Conservation (phyloP, 2,329 filamentous ascomycete genomes). For the Sphaerulina populicola region DNA sequence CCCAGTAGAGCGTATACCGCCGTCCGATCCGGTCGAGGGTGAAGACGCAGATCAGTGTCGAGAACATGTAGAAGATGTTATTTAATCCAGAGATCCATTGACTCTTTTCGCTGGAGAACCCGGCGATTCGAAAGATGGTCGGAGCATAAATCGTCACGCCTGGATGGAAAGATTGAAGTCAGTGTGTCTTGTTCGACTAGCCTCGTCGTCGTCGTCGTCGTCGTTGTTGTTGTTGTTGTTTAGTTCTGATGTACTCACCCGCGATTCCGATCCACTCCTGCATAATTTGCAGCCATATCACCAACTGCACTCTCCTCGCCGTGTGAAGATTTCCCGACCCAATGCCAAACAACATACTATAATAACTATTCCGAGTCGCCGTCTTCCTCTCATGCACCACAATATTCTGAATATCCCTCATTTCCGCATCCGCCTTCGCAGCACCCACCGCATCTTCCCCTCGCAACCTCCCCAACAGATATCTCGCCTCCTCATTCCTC, state of each 20-base stretch:
- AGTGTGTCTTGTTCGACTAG: constrained; percentile 7
- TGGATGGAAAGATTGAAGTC: constrained; percentile 2
- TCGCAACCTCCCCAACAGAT: constrained; percentile 55
- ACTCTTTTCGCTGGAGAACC: constrained; percentile 30
- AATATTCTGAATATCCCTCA: constrained; percentile 59
- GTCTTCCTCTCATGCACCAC: constrained; percentile 49
- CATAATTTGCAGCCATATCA: constrained; percentile 37
- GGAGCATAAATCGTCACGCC: constrained; percentile 35
- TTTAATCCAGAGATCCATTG: constrained; percentile 40
- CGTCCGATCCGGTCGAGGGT: constrained; percentile 33
- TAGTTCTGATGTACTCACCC: neutral
- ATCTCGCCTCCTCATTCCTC: constrained; percentile 58
- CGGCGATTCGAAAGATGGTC: constrained; percentile 31
- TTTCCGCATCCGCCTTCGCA: constrained; percentile 52
- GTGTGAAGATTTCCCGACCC: constrained; percentile 30
- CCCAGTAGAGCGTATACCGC: constrained; percentile 32
- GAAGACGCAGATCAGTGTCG: constrained; percentile 33
- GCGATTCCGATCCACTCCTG: constrained; percentile 32
- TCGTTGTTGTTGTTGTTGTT: neutral
- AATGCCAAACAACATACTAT: constrained; percentile 31
- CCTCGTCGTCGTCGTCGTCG: neutral
- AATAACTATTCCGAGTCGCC: constrained; percentile 27
- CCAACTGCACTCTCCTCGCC: constrained; percentile 33
- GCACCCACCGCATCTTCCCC: constrained; percentile 40
- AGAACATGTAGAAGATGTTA: constrained; percentile 32